A percentile compares a stretch with the other conserved stretches of the same genome.
Conservation (phyloP, 352 stramenopile species). For the Pythium brachiatum region DNA sequence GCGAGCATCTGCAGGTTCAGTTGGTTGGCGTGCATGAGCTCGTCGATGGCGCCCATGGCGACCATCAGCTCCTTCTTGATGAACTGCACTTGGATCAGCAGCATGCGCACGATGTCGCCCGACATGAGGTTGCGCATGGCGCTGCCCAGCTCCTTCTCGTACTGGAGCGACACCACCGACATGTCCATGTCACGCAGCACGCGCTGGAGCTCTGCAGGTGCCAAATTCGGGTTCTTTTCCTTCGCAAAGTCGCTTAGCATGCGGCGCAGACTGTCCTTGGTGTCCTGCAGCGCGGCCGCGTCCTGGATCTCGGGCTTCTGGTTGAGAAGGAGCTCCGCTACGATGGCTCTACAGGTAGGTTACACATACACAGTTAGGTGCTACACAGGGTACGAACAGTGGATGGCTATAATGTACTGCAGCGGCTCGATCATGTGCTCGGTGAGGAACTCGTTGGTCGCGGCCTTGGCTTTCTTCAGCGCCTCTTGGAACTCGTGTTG, state of each 20-base stretch:
- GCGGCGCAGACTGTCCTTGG: conserved; percentile 75
- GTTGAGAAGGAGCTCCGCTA: conserved; percentile 78
- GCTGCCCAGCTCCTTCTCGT: conserved; percentile 43
- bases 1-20: conserved; percentile 85
- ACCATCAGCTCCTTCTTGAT: conserved; percentile 90
- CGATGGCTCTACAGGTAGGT: conserved; percentile 59
- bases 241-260: conserved; percentile 81
- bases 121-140: conserved; percentile 80
- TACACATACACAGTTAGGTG: no score
- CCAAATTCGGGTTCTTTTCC: conserved; percentile 63
- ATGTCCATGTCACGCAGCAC: conserved; percentile 41
- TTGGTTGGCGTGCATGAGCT: conserved; percentile 87
- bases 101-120: conserved; percentile 84
- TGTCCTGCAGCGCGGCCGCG: conserved; percentile 66
- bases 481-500: conserved; percentile 61
- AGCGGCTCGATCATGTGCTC: conserved; percentile 81
- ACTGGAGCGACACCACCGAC: conserved; percentile 44
- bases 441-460: conserved; percentile 66
- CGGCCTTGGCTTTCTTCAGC: conserved; percentile 34
- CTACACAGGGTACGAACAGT: no score
- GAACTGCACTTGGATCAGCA: conserved; percentile 87
- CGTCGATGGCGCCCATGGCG: conserved; percentile 83
- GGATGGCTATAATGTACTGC: conserved; percentile 46
- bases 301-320: conserved; percentile 85
- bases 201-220: conserved; percentile 27